Percentiles rank a stretch among this genome's conserved stretches.
These are phyloP conservation scores for Buddleja alternifolia DNA, from an alignment of 257 asterid genomes.

Conservation along the genomic window DNA sequence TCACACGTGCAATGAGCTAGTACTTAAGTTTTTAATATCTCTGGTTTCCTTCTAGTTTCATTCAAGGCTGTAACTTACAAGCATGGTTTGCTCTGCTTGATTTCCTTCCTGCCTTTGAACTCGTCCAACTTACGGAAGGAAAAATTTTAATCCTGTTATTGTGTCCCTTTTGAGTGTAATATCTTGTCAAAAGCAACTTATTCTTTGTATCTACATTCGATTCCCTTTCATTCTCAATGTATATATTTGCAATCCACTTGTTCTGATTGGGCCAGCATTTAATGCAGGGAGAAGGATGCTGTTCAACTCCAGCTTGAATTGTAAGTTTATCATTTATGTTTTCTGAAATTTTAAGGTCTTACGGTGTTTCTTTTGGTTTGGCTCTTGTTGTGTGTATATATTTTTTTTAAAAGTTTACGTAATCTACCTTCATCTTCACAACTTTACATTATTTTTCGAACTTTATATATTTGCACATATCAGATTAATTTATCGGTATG, in stretches of 20 bases:
- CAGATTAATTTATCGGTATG: not conserved
- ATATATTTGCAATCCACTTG: conserved; percentile 19
- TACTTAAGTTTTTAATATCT: not conserved
- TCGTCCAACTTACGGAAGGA: not conserved
- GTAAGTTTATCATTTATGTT: conserved; percentile 48
- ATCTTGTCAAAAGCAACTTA: conserved; percentile 15
- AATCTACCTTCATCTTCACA: not conserved
- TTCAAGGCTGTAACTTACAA: not conserved
- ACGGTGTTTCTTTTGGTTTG: conserved; percentile 13
- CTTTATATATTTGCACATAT: not conserved
- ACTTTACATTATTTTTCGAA: not conserved
- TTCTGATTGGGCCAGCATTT: conserved; percentile 30
- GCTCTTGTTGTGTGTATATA: not conserved
- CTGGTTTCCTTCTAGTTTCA: not conserved
- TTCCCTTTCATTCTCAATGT: conserved; percentile 10
- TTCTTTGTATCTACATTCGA: not conserved
- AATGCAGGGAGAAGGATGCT: conserved; percentile 77
- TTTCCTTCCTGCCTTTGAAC: conserved; percentile 14
- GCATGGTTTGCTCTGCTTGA: conserved; percentile 25
- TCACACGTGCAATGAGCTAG: not conserved
- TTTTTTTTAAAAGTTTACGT: not conserved
- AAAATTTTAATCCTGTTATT: conserved; percentile 6
- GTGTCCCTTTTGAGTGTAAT: conserved; percentile 6
- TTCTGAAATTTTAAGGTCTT: not conserved
- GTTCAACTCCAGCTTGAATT: conserved; percentile 88